Conservation (phyloP, 2,329 filamentous ascomycete genomes). For the Nemania abortiva region DNA sequence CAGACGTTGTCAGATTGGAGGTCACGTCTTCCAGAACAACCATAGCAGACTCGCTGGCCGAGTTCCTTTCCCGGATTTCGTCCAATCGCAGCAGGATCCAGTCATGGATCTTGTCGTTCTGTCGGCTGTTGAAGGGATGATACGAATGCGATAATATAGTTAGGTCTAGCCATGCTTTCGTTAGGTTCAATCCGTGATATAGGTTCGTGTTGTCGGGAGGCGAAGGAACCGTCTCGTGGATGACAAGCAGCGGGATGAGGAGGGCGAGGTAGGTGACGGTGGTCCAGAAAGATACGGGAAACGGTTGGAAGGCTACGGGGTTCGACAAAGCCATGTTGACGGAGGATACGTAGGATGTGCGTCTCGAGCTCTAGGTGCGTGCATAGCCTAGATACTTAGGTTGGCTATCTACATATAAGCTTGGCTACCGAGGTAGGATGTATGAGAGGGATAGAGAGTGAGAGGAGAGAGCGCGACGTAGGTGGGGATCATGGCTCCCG, state of each 20-base stretch:
- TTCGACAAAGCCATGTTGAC: conserved; percentile 55
- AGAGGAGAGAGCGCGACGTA: too few relatives aligned
- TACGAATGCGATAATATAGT: conserved; percentile 78
- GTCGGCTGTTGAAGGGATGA: conserved; percentile 89
- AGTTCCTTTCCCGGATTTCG: conserved; percentile 74
- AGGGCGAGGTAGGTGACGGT: conserved; percentile 82
- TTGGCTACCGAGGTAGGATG: too few relatives aligned
- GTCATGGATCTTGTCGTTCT: conserved; percentile 82
- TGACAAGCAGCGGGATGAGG: conserved; percentile 75
- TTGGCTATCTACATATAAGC: too few relatives aligned
- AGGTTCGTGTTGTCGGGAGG: conserved; percentile 67
- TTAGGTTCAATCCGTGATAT: conserved; percentile 78
- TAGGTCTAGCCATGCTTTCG: conserved; percentile 88
- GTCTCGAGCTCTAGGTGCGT: too few relatives aligned
- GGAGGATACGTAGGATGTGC: neutral
- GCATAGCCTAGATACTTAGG: too few relatives aligned
- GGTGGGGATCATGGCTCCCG: neutral
- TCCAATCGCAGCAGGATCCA: conserved; percentile 80
- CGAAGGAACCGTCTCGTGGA: conserved; percentile 81
- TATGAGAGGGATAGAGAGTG: too few relatives aligned
- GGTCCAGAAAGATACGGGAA: conserved; percentile 84
- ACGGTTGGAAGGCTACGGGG: conserved; percentile 81
- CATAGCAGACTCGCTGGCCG: conserved; percentile 60
- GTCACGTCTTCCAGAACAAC: conserved; percentile 82
- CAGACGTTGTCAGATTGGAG: conserved; percentile 79